Conservation (phyloP, 305 asterid species). For the Fraxinus velutina region DNA sequence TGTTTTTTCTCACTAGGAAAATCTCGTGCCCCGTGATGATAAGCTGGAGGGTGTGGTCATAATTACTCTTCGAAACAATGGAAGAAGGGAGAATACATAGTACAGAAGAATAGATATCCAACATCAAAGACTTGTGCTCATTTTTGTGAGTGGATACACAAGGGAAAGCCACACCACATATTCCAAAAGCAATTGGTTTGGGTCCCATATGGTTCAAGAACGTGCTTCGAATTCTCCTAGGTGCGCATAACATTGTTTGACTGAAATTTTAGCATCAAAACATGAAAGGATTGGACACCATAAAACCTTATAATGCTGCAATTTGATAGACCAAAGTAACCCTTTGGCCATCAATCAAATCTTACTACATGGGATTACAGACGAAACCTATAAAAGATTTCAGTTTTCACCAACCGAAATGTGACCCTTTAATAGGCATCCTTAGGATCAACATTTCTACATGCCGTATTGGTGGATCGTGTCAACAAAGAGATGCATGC, state of each 20-base stretch:
- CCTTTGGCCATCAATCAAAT: conserved; percentile 25
- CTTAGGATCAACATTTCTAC: conserved; percentile 10
- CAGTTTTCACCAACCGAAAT: conserved; percentile 34
- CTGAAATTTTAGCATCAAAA: conserved; percentile 9
- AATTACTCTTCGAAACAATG: not conserved
- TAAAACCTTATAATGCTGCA: conserved; percentile 19
- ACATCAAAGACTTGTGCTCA: not conserved
- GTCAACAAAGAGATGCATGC: not conserved
- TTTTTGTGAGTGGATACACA: not conserved
- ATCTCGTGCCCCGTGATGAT: not conserved
- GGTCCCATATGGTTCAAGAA: conserved; percentile 21
- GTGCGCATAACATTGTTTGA: conserved; percentile 14
- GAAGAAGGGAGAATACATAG: not conserved
- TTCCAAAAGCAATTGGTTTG: conserved; percentile 13
- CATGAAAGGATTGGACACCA: conserved; percentile 31
- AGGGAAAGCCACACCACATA: conserved; percentile 12
- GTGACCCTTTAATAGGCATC: conserved; percentile 31
- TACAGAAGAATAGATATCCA: conserved; percentile 18
- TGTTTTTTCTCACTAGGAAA: not conserved
- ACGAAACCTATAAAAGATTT: not conserved
- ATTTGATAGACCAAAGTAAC: not conserved
- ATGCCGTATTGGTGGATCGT: not conserved
- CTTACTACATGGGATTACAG: conserved; percentile 18
- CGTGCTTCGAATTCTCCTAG: conserved; percentile 15
- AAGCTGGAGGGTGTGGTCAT: not conserved